Conservation (phyloP, 148 eudicot genomes). For the Agrostemma githago region DNA sequence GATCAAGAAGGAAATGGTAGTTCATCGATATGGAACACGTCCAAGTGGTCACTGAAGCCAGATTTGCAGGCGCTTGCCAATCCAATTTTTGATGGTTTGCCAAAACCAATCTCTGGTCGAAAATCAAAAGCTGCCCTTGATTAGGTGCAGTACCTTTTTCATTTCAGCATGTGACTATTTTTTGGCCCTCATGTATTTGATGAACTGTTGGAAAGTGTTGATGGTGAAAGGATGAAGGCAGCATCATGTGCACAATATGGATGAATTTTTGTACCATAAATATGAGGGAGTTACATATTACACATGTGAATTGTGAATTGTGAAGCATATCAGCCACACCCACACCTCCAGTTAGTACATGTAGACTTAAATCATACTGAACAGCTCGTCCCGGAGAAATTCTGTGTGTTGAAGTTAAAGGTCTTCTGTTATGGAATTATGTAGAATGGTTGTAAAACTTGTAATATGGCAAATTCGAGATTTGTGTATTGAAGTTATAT, state of each 20-base stretch:
- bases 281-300: neutral
- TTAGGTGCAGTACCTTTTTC: constrained; percentile 25
- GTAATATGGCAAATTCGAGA: neutral
- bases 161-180: neutral
- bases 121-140: constrained; percentile 83
- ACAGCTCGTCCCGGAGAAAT: constrained; percentile 3
- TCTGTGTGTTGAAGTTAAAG: constrained; percentile 6
- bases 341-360: constrained; percentile 4
- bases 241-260: neutral
- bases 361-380: constrained; percentile 12
- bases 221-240: neutral
- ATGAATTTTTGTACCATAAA: constrained; percentile 3
- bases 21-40: constrained; percentile 55
- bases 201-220: neutral
- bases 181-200: neutral
- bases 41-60: constrained; percentile 74
- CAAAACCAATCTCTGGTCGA: constrained; percentile 62
- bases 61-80: constrained; percentile 73
- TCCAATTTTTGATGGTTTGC: constrained; percentile 78
- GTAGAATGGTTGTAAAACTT: neutral
- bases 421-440: neutral
- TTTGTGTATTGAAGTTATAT: neutral
- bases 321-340: constrained; percentile 6
- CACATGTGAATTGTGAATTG: constrained; percentile 13
- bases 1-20: constrained; percentile 47